phyloP scores from a whole-genome alignment of 139 green algal genomes.

The Ettlia oleoabundans region DNA sequence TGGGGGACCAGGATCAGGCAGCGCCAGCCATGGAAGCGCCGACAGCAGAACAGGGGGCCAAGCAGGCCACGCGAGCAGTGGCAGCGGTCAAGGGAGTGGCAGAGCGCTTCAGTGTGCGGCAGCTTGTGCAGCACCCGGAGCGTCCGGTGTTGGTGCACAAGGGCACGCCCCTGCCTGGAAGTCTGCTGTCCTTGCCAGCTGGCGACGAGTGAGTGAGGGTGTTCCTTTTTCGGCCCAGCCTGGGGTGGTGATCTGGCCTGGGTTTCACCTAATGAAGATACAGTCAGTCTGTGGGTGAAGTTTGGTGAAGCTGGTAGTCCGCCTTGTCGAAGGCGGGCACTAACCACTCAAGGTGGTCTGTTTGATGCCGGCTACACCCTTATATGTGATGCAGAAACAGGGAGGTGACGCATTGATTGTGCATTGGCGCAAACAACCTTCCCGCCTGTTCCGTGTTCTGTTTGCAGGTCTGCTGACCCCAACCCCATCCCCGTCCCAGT shows the following conservation, averaged over 20 bases:
- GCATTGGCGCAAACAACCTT: background rate
- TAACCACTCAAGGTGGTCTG: no score
- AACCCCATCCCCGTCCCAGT: slow-evolving; percentile 34
- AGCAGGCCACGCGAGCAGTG: background rate
- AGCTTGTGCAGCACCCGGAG: slow-evolving; percentile 37
- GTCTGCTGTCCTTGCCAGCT: background rate
- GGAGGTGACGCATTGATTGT: no score
- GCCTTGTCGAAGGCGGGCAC: no score
- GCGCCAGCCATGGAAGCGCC: no score
- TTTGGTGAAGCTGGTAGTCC: no score
- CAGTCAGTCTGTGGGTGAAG: no score
- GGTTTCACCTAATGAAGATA: no score
- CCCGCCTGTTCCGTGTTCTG: background rate
- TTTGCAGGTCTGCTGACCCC: slow-evolving; percentile 9
- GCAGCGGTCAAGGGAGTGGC: slow-evolving; percentile 24
- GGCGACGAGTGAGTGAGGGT: background rate
- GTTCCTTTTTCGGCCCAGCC: background rate
- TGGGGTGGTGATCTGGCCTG: no score
- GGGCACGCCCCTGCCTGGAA: slow-evolving; percentile 35
- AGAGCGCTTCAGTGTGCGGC: slow-evolving; percentile 42
- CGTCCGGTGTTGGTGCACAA: slow-evolving; percentile 45
- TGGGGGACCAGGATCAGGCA: no score
- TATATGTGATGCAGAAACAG: no score
- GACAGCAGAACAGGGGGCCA: background rate
- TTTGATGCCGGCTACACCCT: no score